Evolutionary conservation across 208 protist species (phyloP).

Genomic region (Trypanosoma lewisi): DNA sequence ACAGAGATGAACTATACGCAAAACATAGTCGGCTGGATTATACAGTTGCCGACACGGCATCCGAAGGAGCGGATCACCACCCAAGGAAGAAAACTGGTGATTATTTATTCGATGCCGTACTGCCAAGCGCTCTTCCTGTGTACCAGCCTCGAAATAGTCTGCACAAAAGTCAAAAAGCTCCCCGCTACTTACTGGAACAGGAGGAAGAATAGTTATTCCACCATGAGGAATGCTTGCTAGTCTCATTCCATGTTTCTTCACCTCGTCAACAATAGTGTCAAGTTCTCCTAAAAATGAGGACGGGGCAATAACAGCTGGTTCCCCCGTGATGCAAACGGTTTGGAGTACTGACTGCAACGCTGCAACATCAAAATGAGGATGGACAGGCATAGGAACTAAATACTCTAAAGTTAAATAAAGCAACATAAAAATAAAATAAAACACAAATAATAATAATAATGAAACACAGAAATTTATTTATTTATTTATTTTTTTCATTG

Average conservation of each 20-base stretch:
- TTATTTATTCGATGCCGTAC: conserved; percentile 31
- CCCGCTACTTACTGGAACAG: conserved; percentile 52
- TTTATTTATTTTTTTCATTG: background rate
- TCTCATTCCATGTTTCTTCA: conserved; percentile 54
- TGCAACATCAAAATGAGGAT: conserved; percentile 3
- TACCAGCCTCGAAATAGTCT: conserved; percentile 47
- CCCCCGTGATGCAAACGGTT: conserved; percentile 61
- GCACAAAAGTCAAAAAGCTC: conserved; percentile 58
- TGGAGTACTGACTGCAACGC: conserved; percentile 25
- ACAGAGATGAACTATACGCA: conserved; percentile 66
- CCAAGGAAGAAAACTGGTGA: conserved; percentile 1
- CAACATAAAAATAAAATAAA: conserved; percentile 14
- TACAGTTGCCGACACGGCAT: conserved; percentile 40
- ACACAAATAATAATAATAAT: background rate
- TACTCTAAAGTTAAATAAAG: conserved; percentile 11
- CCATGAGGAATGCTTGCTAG: conserved; percentile 66
- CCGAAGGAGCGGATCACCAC: conserved; percentile 16
- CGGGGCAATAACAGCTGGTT: conserved; percentile 56
- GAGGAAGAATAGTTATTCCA: conserved; percentile 66
- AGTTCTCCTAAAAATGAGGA: conserved; percentile 55
- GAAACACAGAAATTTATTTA: conserved; percentile 3
- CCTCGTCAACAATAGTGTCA: conserved; percentile 60
- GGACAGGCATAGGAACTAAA: conserved; percentile 16
- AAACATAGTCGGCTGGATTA: conserved; percentile 70
- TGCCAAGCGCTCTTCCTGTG: conserved; percentile 35